phyloP scores from a whole-genome alignment of 2,329 filamentous ascomycete genomes.

The Trematosphaeria pertusa region DNA sequence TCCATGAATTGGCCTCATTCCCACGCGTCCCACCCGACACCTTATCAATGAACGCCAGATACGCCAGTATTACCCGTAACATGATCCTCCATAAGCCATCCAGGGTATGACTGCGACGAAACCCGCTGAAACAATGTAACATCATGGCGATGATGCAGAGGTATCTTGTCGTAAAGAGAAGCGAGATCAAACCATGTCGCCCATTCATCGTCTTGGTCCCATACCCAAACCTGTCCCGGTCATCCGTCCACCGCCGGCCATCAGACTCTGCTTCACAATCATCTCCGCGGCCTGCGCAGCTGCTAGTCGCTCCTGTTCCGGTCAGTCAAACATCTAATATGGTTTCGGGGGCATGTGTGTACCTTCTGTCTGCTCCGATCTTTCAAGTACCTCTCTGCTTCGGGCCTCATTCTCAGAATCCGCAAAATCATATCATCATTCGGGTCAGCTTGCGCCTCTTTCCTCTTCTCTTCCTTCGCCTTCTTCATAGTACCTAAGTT shows the following conservation, averaged over 20 bases:
- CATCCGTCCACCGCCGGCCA: conserved; percentile 63
- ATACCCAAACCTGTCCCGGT: conserved; percentile 34
- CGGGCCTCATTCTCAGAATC: conserved; percentile 92
- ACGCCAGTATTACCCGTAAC: background rate
- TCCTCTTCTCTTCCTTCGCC: conserved; percentile 93
- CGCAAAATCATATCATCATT: conserved; percentile 98
- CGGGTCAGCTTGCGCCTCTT: conserved; percentile 93
- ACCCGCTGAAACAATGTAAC: background rate
- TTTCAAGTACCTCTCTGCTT: conserved; percentile 85
- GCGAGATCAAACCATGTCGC: background rate
- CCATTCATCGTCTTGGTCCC: conserved; percentile 12
- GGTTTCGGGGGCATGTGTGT: conserved; percentile 4
- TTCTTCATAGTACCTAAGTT: conserved; percentile 97
- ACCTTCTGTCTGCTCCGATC: conserved; percentile 88
- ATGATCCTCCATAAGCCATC: background rate
- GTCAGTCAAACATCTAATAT: background rate
- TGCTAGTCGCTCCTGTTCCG: conserved; percentile 74
- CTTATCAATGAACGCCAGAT: background rate
- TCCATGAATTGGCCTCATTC: too few relatives aligned
- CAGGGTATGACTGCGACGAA: background rate
- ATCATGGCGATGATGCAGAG: conserved; percentile 17
- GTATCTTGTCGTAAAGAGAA: conserved; percentile 18
- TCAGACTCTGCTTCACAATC: conserved; percentile 92
- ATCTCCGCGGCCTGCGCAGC: conserved; percentile 89
- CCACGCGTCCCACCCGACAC: background rate